phyloP scores from a whole-genome alignment of 148 eudicot species.

The Bassia scoparia region DNA sequence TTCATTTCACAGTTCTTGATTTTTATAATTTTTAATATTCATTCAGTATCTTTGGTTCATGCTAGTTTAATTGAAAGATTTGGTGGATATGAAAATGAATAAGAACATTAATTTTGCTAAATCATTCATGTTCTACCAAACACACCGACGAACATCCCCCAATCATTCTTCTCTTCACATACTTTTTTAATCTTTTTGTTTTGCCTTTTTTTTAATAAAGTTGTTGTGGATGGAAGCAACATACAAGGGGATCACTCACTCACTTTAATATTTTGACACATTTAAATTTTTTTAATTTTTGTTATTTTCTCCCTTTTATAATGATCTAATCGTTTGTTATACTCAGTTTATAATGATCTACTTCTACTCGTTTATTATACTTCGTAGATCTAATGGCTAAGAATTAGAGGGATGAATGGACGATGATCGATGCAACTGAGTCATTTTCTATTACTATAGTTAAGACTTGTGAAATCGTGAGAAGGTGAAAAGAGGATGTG shows the following conservation, averaged over 20 bases:
- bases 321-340: too few species aligned
- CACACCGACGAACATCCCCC: conserved; percentile 34
- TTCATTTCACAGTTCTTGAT: neutral
- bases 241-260: conserved; percentile 13
- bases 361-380: too few species aligned
- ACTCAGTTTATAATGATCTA: too few species aligned
- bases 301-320: too few species aligned
- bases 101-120: conserved; percentile 16
- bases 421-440: too few species aligned
- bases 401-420: too few species aligned
- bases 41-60: conserved; percentile 19
- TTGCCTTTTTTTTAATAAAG: conserved; percentile 8
- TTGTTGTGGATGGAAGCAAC: conserved; percentile 32
- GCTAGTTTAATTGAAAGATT: conserved; percentile 18
- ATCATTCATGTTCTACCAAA: conserved; percentile 24
- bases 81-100: conserved; percentile 18
- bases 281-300: neutral
- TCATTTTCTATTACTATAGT: too few species aligned
- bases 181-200: conserved; percentile 4
- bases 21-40: neutral
- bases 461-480: too few species aligned
- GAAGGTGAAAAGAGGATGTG: too few species aligned
- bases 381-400: too few species aligned
- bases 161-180: conserved; percentile 5
- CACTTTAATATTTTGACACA: neutral